Conservation (phyloP, 2,329 filamentous ascomycete species). For the Rutstroemia sp. region DNA sequence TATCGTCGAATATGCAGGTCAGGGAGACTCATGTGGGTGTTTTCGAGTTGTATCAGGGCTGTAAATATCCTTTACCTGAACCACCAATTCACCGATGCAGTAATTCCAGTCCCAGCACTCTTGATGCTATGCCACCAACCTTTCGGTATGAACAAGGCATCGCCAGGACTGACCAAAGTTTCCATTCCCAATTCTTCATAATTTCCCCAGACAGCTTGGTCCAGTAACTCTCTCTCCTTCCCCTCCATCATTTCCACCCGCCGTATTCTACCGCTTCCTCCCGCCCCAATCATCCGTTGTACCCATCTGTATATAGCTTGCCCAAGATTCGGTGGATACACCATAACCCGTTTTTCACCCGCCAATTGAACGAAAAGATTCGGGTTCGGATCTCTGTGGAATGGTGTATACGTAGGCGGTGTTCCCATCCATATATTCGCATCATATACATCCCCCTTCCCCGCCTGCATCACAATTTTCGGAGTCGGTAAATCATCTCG, state of each 20-base stretch:
- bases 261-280: constrained; percentile 42
- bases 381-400: constrained; percentile 89
- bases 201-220: constrained; percentile 61
- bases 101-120: constrained; percentile 44
- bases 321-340: constrained; percentile 60
- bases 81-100: constrained; percentile 50
- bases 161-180: constrained; percentile 52
- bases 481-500: constrained; percentile 63
- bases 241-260: constrained; percentile 91
- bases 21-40: too few relatives aligned
- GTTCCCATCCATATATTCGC: constrained; percentile 84
- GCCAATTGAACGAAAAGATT: constrained; percentile 85
- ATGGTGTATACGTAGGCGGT: constrained; percentile 79
- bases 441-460: constrained; percentile 78
- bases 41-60: not conserved
- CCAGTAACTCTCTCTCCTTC: constrained; percentile 56
- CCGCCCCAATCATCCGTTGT: constrained; percentile 31
- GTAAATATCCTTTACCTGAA: constrained; percentile 15
- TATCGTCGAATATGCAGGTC: too few relatives aligned
- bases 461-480: constrained; percentile 50
- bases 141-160: constrained; percentile 70
- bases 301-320: constrained; percentile 52
- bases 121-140: constrained; percentile 85
- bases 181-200: constrained; percentile 14
- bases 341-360: constrained; percentile 63